A percentile compares a stretch with the other conserved stretches of the same genome.
Conservation (phyloP, 2,329 filamentous ascomycete species). For the Diaporthe sp. region DNA sequence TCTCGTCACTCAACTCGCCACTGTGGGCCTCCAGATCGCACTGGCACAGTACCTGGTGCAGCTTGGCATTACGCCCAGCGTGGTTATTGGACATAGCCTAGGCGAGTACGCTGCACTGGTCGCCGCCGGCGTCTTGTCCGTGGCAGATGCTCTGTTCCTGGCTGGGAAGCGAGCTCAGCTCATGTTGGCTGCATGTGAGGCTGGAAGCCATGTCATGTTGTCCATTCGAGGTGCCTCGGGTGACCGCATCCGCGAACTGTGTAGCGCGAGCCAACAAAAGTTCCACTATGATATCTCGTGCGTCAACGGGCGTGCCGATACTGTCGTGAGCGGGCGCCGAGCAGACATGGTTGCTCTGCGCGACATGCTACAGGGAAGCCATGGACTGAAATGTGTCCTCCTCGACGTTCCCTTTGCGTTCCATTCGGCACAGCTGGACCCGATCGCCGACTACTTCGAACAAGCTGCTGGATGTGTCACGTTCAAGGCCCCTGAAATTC, state of each 20-base stretch:
- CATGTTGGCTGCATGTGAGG: not conserved
- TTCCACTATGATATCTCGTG: not conserved
- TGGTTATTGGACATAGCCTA: not conserved
- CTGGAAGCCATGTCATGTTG: not conserved
- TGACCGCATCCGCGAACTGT: not conserved
- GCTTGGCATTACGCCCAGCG: too few species aligned
- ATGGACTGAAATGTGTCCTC: not conserved
- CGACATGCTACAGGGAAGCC: not conserved
- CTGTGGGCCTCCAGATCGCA: too few species aligned
- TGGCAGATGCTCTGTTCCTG: not conserved
- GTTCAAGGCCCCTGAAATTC: not conserved
- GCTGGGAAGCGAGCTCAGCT: not conserved
- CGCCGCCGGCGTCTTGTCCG: not conserved
- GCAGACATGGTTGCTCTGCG: not conserved
- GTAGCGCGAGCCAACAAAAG: not conserved
- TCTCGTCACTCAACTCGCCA: too few species aligned
- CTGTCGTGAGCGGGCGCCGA: not conserved
- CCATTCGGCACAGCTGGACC: not conserved
- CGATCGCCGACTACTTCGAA: slow-evolving; percentile 48
- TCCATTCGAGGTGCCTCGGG: not conserved
- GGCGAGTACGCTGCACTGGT: not conserved
- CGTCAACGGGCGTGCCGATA: not conserved
- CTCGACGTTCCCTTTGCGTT: not conserved
- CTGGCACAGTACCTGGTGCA: too few species aligned
- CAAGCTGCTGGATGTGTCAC: slow-evolving; percentile 39